Conservation (phyloP, 768 basidiomycete genomes). For the Leccinum variicolor region DNA sequence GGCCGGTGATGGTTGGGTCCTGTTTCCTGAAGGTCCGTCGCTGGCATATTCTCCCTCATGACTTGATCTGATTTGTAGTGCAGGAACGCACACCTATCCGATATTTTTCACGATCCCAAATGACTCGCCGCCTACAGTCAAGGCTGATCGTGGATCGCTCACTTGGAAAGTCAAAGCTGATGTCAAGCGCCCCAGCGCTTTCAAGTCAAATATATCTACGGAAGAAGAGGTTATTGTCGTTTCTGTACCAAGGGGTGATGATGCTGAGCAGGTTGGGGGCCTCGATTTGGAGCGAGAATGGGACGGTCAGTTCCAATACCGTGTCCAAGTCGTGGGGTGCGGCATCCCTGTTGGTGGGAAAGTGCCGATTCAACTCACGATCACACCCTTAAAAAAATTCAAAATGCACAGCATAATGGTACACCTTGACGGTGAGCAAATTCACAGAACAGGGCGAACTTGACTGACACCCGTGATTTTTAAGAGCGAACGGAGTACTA, state of each 20-base stretch:
- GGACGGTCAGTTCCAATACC: slow-evolving; percentile 85
- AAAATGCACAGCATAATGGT: slow-evolving; percentile 73
- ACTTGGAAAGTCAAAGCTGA: slow-evolving; percentile 77
- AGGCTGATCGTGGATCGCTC: slow-evolving; percentile 73
- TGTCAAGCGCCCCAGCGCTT: slow-evolving; percentile 78
- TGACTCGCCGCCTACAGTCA: slow-evolving; percentile 72
- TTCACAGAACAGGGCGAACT: neutral
- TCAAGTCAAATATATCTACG: slow-evolving; percentile 68
- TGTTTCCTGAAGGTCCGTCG: slow-evolving; percentile 75
- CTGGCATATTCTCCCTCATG: slow-evolving; percentile 12
- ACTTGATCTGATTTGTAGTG: slow-evolving; percentile 46
- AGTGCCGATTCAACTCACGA: slow-evolving; percentile 73
- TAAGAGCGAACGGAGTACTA: slow-evolving; percentile 82
- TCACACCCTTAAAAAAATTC: slow-evolving; percentile 82
- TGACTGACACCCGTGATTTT: slow-evolving; percentile 1
- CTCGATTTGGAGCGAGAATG: slow-evolving; percentile 86
- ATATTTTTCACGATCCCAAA: slow-evolving; percentile 87
- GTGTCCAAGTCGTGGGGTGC: slow-evolving; percentile 69
- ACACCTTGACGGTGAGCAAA: slow-evolving; percentile 70
- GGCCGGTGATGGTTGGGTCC: slow-evolving; percentile 66
- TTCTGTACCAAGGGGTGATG: slow-evolving; percentile 51
- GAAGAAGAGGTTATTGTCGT: slow-evolving; percentile 73
- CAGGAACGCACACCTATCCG: slow-evolving; percentile 91
- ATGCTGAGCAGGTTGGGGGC: slow-evolving; percentile 63
- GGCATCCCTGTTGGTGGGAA: slow-evolving; percentile 81